Conservation (phyloP, 148 eudicot species). For the Spergularia marina region DNA sequence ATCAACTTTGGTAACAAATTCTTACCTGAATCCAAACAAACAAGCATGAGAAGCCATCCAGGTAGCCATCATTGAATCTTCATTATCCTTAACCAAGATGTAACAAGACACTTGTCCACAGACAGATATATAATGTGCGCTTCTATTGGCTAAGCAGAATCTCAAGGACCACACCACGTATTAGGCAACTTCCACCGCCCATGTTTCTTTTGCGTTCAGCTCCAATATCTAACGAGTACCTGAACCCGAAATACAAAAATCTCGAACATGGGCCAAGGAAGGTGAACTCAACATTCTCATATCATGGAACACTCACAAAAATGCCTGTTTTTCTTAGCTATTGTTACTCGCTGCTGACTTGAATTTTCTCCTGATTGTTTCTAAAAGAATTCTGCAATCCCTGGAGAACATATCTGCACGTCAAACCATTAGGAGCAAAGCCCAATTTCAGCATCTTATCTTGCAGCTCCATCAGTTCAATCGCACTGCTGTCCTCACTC, state of each 20-base stretch:
- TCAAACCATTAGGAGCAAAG: slow-evolving; percentile 55
- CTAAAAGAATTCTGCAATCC: slow-evolving; percentile 45
- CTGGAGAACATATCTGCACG: slow-evolving; percentile 58
- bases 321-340: neutral
- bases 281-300: neutral
- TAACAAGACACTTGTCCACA: neutral
- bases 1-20: neutral
- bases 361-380: slow-evolving; percentile 14
- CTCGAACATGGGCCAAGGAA: neutral
- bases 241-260: neutral
- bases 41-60: neutral
- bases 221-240: neutral
- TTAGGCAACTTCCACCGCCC: neutral
- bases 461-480: slow-evolving; percentile 60
- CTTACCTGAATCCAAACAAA: neutral
- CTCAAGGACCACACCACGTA: neutral
- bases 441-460: slow-evolving; percentile 71
- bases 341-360: neutral
- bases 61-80: neutral
- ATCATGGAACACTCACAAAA: neutral
- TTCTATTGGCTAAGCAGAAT: neutral
- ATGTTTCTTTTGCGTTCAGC: neutral
- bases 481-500: slow-evolving; percentile 44
- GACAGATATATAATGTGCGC: neutral
- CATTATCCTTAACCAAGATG: neutral